Base-by-base conservation (phyloP, 768 basidiomycete species). In the Tremella fuciformis region DNA sequence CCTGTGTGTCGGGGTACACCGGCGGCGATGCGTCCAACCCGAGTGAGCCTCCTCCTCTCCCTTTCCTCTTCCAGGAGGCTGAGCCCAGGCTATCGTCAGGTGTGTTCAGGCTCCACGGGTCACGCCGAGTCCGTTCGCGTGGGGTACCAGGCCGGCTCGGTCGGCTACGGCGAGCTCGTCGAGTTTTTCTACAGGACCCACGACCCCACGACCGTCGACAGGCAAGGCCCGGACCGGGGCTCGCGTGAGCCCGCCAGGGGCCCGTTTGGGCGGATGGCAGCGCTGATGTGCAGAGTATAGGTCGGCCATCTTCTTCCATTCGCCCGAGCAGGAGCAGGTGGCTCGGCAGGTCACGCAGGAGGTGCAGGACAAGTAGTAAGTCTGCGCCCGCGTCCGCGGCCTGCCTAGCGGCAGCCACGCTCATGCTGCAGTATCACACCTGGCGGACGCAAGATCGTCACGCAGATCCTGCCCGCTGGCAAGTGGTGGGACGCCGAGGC, bases 151-250 rank as follows among this genome's bases (percentile, higher is more conserved):
- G 88, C 88, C 0, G 78, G 76, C 15, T 78, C 86, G 39, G 84
- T 97, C 24, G 81, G 81, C 13, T 98, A 94, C 67, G 89, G 80
- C 8, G 86, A 94, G 73, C 84, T 97, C 34, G 89, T 93, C 86
- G 91, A 94, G 77, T 93, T 92, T 80, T 94, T 94, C 78, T 94
- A 91, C 76, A 83, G 94, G 47, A 90, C 89, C 0, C 93, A 97
- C 69, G 92, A 96, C 65, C 90, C 93, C 2, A 94, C 91, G 41
- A 88, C 89, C 0, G 70, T 82, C 55, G 86, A 94, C 76, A 79
- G 81, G 13, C 91, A 94, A 74, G 91, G 91, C 25, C 80, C 69
- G 1, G 91, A 94, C 68, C 71, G 70, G 2, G 91, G 92, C 18
- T 84, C 85, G 25, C 91, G 90, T 91, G 40, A 62, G 78, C 74